Evolutionary conservation across 192 early-diverging fungal species (phyloP), one percentile per base, ranked within the genome.

Genomic region (Dissophora globulifera): DNA sequence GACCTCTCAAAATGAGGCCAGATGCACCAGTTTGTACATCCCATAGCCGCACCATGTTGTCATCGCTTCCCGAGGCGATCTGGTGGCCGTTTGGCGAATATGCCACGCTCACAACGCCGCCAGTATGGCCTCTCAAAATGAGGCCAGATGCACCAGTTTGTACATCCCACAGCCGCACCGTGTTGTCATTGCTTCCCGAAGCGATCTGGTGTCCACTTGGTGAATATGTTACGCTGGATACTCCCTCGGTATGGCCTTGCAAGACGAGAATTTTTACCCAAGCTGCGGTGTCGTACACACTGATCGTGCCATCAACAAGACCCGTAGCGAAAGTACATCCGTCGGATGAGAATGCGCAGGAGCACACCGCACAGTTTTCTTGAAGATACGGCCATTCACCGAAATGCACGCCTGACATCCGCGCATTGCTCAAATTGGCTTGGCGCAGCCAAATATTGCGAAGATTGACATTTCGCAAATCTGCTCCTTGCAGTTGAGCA

Each of bases 401-500:
- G 22, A 61, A 61, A 7, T 33, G 43, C 1, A 50, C 32, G 1
- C 47, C 58, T 8, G 41, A n/a, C 58, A 61, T 61, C 45, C n/a
- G 15, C 42, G 58, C 31, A 1, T 20, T 22, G 6, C 20, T 32
- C 31, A 60, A 20, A 35, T 48, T 20, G 8, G 46, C 58, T 20
- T 48, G 45, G 2, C 58, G 58, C 7, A 60, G 45, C 58, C 58
- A 60, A 20, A 47, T 35, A 8, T 25, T 60, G 31, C 43, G 45
- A 17, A 48, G 10, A 13, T 60, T 60, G 58, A 32, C 43, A 3
- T 33, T 47, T 23, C 29, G 32, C 46, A 60, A 29, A 47, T 60
- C 32, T 1, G 58, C 29, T n/a, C 43, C 58, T 33, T 60, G 45
- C 6, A 60, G 30, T 31, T 35, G 46, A 19, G 45, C 43, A 12